Percentiles rank a stretch among this genome's conserved stretches.
Evolutionary conservation across 768 basidiomycete species (phyloP).

Genomic region (Tylopilus sp.): DNA sequence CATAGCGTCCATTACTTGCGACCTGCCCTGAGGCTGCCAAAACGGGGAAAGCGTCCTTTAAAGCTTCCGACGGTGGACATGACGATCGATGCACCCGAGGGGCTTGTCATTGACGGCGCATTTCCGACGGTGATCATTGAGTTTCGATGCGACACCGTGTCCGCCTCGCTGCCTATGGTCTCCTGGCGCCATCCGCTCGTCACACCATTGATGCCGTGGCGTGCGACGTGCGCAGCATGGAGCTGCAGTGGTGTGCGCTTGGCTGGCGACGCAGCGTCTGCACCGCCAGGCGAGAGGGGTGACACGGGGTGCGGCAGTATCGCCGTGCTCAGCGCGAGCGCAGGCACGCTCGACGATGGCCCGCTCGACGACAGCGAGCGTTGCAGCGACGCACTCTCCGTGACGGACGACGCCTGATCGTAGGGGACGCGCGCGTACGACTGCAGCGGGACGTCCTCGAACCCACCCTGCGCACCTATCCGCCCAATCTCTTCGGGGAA

Average conservation of each 20-base stretch:
- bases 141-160: constrained; percentile 59
- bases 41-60: constrained; percentile 70
- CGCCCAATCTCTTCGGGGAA: constrained; percentile 80
- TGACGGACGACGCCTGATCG: constrained; percentile 46
- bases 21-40: constrained; percentile 66
- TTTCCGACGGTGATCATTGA: constrained; percentile 74
- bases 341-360: constrained; percentile 34
- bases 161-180: constrained; percentile 36
- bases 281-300: constrained; percentile 27
- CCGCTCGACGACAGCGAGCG: constrained; percentile 47
- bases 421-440: constrained; percentile 41
- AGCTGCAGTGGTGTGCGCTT: constrained; percentile 77
- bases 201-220: constrained; percentile 81
- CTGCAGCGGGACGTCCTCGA: constrained; percentile 44
- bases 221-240: constrained; percentile 75
- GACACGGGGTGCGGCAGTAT: constrained; percentile 45
- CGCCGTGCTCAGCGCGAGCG: constrained; percentile 48
- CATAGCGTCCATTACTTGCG: constrained; percentile 28
- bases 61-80: constrained; percentile 66
- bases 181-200: constrained; percentile 71
- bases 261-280: constrained; percentile 20
- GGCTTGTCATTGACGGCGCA: constrained; percentile 32
- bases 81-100: constrained; percentile 54
- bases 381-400: constrained; percentile 45
- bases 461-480: constrained; percentile 54